A percentile compares a stretch with the other conserved stretches of the same genome.
These are phyloP conservation scores for Entomortierella lignicola DNA, from an alignment of 192 early-diverging fungal genomes.

Conservation along the genomic window DNA sequence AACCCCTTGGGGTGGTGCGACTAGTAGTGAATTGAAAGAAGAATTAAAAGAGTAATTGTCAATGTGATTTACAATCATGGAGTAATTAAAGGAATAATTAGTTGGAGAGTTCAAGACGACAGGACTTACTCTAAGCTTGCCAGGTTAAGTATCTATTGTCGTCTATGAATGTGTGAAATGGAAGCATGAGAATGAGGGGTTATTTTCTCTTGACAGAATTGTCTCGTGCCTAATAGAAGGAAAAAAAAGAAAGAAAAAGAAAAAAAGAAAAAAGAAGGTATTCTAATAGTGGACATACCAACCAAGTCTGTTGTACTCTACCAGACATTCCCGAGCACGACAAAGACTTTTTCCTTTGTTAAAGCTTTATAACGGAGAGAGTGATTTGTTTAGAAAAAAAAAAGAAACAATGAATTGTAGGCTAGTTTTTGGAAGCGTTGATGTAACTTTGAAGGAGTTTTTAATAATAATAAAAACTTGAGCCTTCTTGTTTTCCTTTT, in stretches of 20 bases:
- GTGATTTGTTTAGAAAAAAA: conserved; percentile 3
- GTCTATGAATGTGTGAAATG: conserved; percentile 10
- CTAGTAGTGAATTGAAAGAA: conserved; percentile 5
- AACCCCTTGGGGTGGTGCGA: conserved; percentile 32
- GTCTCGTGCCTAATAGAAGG: not conserved
- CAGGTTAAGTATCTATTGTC: conserved; percentile 35
- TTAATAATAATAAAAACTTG: too few species aligned
- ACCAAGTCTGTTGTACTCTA: conserved; percentile 42
- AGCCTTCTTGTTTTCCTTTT: too few species aligned
- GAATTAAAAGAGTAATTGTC: too few species aligned
- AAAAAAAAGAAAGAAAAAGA: too few species aligned
- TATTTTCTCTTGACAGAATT: not conserved
- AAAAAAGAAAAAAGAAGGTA: not conserved
- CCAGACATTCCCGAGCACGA: conserved; percentile 42
- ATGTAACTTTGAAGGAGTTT: too few species aligned
- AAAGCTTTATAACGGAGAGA: not conserved
- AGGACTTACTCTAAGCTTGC: conserved; percentile 27
- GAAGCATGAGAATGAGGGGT: not conserved
- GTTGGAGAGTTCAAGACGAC: not conserved
- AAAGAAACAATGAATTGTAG: too few species aligned
- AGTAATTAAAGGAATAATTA: not conserved
- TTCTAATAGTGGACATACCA: conserved; percentile 17
- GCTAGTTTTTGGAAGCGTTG: too few species aligned
- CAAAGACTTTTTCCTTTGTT: conserved; percentile 22
- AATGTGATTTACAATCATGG: too few species aligned